These are phyloP conservation scores for Torulaspora maleeae DNA, from an alignment of 805 yeast genomes.

Conservation along the genomic window DNA sequence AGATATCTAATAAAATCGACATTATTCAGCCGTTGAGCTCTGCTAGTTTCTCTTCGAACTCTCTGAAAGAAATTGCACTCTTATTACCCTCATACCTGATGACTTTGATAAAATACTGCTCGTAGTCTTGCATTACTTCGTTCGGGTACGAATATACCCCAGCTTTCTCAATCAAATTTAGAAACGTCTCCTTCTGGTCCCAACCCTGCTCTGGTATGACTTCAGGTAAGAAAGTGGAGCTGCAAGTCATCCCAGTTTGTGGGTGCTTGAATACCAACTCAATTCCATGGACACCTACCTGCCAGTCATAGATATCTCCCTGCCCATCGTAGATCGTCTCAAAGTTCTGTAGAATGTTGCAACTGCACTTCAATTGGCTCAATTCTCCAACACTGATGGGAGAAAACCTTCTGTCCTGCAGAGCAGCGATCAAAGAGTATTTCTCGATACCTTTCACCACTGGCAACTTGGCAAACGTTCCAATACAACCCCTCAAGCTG, in stretches of 20 bases:
- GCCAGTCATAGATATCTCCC: conserved; percentile 63
- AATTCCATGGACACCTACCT: conserved; percentile 77
- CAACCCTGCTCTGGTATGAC: conserved; percentile 78
- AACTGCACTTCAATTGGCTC: conserved; percentile 39
- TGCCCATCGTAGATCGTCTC: conserved; percentile 39
- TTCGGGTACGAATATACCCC: conserved; percentile 39
- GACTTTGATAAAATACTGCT: conserved; percentile 38
- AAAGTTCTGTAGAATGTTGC: conserved; percentile 40
- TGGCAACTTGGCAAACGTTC: conserved; percentile 63
- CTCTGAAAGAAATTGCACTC: conserved; percentile 39
- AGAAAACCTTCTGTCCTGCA: conserved; percentile 71
- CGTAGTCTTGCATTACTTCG: conserved; percentile 34
- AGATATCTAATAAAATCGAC: neutral
- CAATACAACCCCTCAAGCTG: conserved; percentile 82
- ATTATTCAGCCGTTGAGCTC: conserved; percentile 1
- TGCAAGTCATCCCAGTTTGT: conserved; percentile 36
- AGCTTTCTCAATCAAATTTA: conserved; percentile 68
- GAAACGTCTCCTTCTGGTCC: conserved; percentile 57
- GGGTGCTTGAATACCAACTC: conserved; percentile 47
- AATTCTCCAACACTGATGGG: conserved; percentile 60
- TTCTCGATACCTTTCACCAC: conserved; percentile 54
- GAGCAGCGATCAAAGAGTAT: conserved; percentile 65
- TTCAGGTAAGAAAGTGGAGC: conserved; percentile 85
- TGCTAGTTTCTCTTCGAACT: conserved; percentile 32
- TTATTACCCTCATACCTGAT: conserved; percentile 56